Evolutionary conservation across 1,139 yeast genomes (phyloP).

Genomic region (Blastobotrys persicus): DNA sequence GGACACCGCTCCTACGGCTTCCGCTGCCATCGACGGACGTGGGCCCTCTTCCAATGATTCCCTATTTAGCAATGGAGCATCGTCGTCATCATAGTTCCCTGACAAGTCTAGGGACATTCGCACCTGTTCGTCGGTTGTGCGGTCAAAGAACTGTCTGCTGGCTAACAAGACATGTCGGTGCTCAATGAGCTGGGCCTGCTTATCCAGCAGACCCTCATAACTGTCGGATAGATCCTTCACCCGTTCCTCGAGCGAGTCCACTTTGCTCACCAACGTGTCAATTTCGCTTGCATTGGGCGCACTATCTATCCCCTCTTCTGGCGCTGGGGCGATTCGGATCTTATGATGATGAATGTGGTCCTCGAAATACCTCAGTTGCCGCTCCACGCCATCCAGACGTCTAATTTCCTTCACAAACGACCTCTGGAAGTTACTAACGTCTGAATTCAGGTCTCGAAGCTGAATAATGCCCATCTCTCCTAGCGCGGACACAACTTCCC

Average conservation of each 20-base stretch:
- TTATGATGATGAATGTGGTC: conserved; percentile 19
- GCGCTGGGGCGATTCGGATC: conserved; percentile 22
- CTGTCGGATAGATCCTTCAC: conserved; percentile 56
- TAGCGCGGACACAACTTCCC: conserved; percentile 78
- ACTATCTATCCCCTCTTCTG: conserved; percentile 32
- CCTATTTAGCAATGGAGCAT: conserved; percentile 27
- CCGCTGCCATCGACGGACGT: conserved; percentile 15
- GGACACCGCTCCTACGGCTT: conserved; percentile 9
- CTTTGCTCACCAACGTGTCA: conserved; percentile 70
- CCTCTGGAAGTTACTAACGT: conserved; percentile 79
- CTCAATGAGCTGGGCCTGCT: conserved; percentile 58
- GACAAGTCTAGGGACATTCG: conserved; percentile 26
- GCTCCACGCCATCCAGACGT: conserved; percentile 58
- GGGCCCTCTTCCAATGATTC: conserved; percentile 16
- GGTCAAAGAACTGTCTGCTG: conserved; percentile 65
- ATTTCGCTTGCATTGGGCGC: conserved; percentile 62
- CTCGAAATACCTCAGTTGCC: conserved; percentile 44
- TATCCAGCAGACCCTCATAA: conserved; percentile 51
- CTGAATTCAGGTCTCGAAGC: conserved; percentile 80
- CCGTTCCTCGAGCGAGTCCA: conserved; percentile 61
- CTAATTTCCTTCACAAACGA: conserved; percentile 82
- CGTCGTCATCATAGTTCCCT: conserved; percentile 20
- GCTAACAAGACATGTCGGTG: conserved; percentile 67
- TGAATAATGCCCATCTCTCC: conserved; percentile 84
- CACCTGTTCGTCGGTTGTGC: conserved; percentile 24